Conservation (phyloP, 208 protist genomes). For the Tritrichomonas musculus region DNA sequence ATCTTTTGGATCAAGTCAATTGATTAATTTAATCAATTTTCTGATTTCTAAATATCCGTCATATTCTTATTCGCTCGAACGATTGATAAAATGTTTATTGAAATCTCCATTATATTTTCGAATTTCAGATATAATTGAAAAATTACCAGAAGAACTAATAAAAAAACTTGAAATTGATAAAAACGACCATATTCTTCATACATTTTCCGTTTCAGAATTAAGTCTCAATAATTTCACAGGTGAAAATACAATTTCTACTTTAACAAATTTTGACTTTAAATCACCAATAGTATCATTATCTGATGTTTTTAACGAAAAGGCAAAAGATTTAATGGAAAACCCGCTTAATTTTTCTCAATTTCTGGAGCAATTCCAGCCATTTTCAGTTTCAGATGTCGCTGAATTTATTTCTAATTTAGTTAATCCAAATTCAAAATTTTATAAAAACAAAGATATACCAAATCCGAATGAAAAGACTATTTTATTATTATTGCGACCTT, state of each 20-base stretch:
- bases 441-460: too few relatives aligned
- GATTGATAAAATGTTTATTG: background rate
- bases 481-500: background rate
- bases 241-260: background rate
- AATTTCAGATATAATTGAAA: background rate
- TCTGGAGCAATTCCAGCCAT: constrained; percentile 13
- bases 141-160: background rate
- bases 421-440: background rate
- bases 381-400: background rate
- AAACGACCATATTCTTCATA: too few relatives aligned
- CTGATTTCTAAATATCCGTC: background rate
- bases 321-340: background rate
- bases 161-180: background rate
- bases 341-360: background rate
- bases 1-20: background rate
- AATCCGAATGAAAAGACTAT: background rate
- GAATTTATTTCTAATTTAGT: constrained; percentile 15
- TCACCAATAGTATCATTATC: background rate
- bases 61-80: background rate
- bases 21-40: background rate
- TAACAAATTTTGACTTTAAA: background rate
- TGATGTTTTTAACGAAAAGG: constrained; percentile 17
- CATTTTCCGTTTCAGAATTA: too few relatives aligned
- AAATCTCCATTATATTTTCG: background rate
- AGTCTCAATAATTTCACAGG: background rate